phyloP scores from a whole-genome alignment of 106 monocot species.

The Hemerocallis citrina region DNA sequence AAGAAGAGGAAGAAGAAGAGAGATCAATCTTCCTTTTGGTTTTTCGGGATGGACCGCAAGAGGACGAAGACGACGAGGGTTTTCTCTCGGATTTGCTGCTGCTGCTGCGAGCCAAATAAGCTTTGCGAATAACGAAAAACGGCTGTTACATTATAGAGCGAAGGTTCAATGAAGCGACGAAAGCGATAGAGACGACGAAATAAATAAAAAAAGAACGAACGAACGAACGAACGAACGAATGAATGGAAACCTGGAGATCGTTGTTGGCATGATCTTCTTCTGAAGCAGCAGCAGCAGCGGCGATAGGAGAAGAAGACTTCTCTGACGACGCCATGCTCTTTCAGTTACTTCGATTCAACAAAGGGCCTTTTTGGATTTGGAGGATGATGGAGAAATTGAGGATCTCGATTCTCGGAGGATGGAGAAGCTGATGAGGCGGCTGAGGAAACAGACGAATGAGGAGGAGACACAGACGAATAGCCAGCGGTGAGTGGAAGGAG shows the following conservation, averaged over 20 bases:
- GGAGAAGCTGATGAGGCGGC: too few relatives aligned
- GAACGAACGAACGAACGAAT: too few relatives aligned
- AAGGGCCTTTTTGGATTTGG: too few relatives aligned
- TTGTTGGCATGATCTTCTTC: not conserved
- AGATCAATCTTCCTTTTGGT: conserved; percentile 16
- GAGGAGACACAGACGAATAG: too few relatives aligned
- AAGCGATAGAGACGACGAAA: not conserved
- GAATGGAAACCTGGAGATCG: conserved; percentile 6
- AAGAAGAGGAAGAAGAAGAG: not conserved
- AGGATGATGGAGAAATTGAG: too few relatives aligned
- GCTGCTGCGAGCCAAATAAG: not conserved
- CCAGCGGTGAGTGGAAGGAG: too few relatives aligned
- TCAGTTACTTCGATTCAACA: too few relatives aligned
- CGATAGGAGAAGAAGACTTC: not conserved
- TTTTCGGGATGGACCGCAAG: not conserved
- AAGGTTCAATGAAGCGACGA: not conserved
- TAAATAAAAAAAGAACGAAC: too few relatives aligned
- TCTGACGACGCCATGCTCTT: conserved; percentile 2
- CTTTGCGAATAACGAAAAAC: conserved; percentile 8
- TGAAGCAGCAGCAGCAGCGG: too few relatives aligned
- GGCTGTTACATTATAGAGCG: not conserved
- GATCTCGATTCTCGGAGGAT: too few relatives aligned
- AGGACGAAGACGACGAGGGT: too few relatives aligned
- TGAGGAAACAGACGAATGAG: too few relatives aligned
- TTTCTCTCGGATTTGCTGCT: conserved; percentile 3